Conservation (phyloP, 352 stramenopile genomes). For the Phytophthora aleatoria region DNA sequence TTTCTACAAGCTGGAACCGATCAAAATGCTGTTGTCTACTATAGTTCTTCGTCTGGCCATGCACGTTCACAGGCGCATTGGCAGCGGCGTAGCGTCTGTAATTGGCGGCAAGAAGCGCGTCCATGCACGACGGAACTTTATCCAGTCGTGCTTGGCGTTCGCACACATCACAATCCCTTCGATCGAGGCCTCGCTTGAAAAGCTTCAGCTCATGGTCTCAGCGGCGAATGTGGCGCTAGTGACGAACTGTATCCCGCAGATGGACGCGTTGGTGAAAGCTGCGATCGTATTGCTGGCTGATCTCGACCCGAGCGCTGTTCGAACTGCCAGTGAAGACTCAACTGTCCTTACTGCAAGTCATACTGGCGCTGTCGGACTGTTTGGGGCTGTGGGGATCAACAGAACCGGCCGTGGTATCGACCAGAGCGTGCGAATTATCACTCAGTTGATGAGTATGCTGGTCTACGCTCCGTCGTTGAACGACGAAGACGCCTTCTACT, state of each 20-base stretch:
- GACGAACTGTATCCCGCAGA: constrained; percentile 82
- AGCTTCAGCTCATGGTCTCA: constrained; percentile 67
- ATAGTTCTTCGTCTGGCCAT: constrained; percentile 70
- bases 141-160: constrained; percentile 91
- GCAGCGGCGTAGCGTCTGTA: constrained; percentile 7
- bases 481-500: constrained; percentile 89
- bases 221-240: constrained; percentile 74
- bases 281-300: constrained; percentile 82
- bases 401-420: constrained; percentile 11
- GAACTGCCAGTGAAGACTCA: constrained; percentile 3
- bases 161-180: constrained; percentile 91
- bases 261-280: constrained; percentile 86
- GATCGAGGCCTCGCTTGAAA: constrained; percentile 50
- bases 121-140: constrained; percentile 64
- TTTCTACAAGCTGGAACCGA: constrained; percentile 88
- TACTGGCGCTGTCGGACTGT: constrained; percentile 11
- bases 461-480: constrained; percentile 79
- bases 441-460: constrained; percentile 63
- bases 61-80: constrained; percentile 48
- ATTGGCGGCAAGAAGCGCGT: constrained; percentile 26
- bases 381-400: constrained; percentile 15
- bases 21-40: constrained; percentile 65
- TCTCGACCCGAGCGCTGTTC: constrained; percentile 37
- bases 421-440: constrained; percentile 41
- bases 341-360: background rate